Evolutionary conservation across 2,329 filamentous ascomycete genomes (phyloP).

Genomic region (Fusarium piperis): DNA sequence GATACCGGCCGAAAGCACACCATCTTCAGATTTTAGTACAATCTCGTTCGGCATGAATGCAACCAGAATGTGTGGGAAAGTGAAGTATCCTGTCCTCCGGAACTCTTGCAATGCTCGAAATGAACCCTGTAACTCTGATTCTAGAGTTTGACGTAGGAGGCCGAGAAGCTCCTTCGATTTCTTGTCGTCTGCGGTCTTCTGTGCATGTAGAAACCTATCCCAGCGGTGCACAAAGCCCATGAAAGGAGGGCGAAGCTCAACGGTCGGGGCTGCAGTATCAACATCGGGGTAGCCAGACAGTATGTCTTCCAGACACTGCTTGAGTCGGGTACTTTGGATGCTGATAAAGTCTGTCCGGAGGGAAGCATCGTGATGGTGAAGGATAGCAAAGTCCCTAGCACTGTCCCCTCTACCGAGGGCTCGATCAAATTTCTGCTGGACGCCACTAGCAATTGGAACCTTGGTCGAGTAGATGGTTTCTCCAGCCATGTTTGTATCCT

Average conservation of each 20-base stretch:
- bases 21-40: not conserved
- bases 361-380: not conserved
- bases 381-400: not conserved
- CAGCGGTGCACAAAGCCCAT: not conserved
- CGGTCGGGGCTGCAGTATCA: not conserved
- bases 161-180: not conserved
- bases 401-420: not conserved
- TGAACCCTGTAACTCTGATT: not conserved
- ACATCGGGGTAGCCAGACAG: not conserved
- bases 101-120: not conserved
- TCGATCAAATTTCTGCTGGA: not conserved
- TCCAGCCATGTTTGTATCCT: not conserved
- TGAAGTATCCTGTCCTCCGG: not conserved
- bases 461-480: not conserved
- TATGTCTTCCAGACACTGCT: not conserved
- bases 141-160: not conserved
- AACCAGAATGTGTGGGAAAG: not conserved
- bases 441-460: not conserved
- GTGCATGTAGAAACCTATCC: not conserved
- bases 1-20: not conserved
- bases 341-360: not conserved
- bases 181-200: not conserved
- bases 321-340: conserved; percentile 3
- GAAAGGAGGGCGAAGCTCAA: not conserved
- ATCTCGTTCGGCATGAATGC: conserved; percentile 5